These are phyloP conservation scores for Ceriops decandra DNA, from an alignment of 345 rosid species.

Conservation along the genomic window DNA sequence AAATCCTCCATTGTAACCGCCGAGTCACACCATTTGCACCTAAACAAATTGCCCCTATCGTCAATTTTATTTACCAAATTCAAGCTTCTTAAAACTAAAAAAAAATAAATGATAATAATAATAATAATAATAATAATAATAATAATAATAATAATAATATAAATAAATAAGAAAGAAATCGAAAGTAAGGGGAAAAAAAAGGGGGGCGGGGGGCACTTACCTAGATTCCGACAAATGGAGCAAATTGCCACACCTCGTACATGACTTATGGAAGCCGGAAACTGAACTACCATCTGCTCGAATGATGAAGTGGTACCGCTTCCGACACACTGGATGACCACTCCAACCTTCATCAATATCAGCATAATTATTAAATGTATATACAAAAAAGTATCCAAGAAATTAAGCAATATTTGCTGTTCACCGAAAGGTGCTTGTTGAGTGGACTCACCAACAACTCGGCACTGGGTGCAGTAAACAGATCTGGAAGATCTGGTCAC, in stretches of 20 bases:
- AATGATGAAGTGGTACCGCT: conserved; percentile 70
- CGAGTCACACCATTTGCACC: conserved; percentile 53
- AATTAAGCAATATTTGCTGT: too few relatives aligned
- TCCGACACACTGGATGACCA: conserved; percentile 67
- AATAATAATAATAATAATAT: too few relatives aligned
- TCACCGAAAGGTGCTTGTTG: not conserved
- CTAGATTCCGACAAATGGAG: conserved; percentile 40
- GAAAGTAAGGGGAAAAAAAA: too few relatives aligned
- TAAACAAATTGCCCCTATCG: not conserved
- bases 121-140: too few relatives aligned
- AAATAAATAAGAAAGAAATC: not conserved
- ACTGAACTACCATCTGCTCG: conserved; percentile 26
- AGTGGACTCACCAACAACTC: conserved; percentile 70
- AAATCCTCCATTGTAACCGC: conserved; percentile 33
- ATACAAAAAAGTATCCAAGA: too few relatives aligned
- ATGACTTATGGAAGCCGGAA: conserved; percentile 26
- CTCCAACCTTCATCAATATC: conserved; percentile 55
- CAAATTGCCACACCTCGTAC: conserved; percentile 43
- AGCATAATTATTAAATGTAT: not conserved
- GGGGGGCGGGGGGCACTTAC: not conserved
- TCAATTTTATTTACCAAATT: not conserved
- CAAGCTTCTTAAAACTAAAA: too few relatives aligned
- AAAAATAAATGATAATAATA: too few relatives aligned
- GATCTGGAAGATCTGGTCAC: conserved; percentile 65
- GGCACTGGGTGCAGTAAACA: conserved; percentile 74